Base-by-base conservation (phyloP, 2,329 filamentous ascomycete genomes). In the Colletotrichum sp. region DNA sequence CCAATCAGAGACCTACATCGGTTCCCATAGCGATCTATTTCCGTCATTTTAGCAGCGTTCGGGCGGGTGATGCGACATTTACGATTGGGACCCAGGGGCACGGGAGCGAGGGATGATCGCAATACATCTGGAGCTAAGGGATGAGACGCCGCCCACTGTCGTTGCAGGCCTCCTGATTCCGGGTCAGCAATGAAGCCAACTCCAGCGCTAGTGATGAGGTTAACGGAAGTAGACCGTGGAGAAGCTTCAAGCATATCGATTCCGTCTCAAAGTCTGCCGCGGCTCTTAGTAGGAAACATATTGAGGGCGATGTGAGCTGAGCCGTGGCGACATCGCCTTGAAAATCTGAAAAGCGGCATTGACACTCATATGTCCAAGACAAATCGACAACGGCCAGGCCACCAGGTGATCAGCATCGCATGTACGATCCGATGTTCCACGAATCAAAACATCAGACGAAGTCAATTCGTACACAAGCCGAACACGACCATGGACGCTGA, bases 381-480 rank as follows among this genome's bases (percentile, higher is more conserved):
- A 52, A 52, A 28, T 63, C 49, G 34, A 21, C 34, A n/a, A 36
- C 18, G 64, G 39, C 64, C 26, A 64, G 72, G 30, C 69, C 70
- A 24, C 21, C 24, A 44, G 21, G 26, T 60, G 44, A 68, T 64
- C 70, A 36, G 57, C 57, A 60, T 21, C 12, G 28, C 57, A 18
- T 21, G 12, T 15, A 32, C 44, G 28, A 49, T 72, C 26, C 39
- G 62, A 57, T 52, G 12, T 68, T 63, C 69, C 57, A 68, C 70
- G 44, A 76, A 68, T 68, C 21, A 73, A 28, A 18, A 60, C 15
- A 76, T 72, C 70, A 32, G 69, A 76, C 26, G 64, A 64, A 68
- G 8, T 26, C 18, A 8, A 30, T 39, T 10, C 16, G 28, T 63
- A 15, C 18, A 28, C 28, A 55, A 36, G 28, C 32, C 57, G 24